Evolutionary conservation across 768 basidiomycete genomes (phyloP), one percentile per base, ranked within the genome.

Genomic region (Leccinellum rugosiceps): DNA sequence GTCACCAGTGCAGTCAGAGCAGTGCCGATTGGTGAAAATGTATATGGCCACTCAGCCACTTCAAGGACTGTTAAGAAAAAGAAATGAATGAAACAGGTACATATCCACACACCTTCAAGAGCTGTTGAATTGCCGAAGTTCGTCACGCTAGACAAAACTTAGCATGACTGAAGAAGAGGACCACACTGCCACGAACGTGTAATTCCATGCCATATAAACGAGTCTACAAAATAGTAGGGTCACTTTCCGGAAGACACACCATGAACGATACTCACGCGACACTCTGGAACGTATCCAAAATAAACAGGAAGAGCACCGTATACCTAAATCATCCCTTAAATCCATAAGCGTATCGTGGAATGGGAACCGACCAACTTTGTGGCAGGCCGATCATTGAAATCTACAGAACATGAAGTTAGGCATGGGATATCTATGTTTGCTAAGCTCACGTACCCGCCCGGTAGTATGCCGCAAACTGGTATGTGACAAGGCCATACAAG

Each of bases 11-110:
- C 81, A 17, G 78, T 76, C 8, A 79, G 62, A 0, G 78, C 71
- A 6, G 78, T 81, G 9, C 77, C 79, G 26, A 76, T 71, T 5
- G 81, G 78, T 0, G 80, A 81, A 56, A 83, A 80, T 2, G 79
- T 76, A 47, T 80, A 79, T 3, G 76, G 77, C 80, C 81, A 82
- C 17, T 70, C 69, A 50, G 77, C 76, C 46, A 64, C 78, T 79
- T 61, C 4, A 50, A 59, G 3, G 4, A 41, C 7, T 5, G 26
- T 58, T 23, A 59, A 34, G 6, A 50, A 6, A 2, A 56, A 46
- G 1, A 3, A 26, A 46, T 13, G 7, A 6, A 6, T 25, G 11
- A 28, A 0, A 38, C 3, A 4, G 5, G 6, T 13, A 31, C 59
- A 2, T 19, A 59, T 19, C 9, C 41, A 43, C 41, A 19, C 17